Percentiles rank a stretch among this genome's conserved stretches.
Evolutionary conservation across 345 rosid genomes (phyloP).

Genomic region (Aegle marmelos): DNA sequence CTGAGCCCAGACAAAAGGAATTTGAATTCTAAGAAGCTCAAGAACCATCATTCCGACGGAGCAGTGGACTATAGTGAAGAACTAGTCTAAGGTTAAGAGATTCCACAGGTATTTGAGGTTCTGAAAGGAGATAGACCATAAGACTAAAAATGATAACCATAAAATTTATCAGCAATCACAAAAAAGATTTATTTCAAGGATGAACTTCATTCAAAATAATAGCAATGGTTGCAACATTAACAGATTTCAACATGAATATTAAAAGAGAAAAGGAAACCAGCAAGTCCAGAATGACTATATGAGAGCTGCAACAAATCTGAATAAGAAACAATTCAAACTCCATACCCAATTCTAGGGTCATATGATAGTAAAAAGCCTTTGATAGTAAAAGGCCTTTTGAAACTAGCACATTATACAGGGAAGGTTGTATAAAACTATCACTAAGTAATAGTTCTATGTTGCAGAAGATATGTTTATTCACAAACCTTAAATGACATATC

Average conservation of each 20-base stretch:
- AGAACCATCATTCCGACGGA: not conserved
- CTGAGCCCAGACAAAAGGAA: not conserved
- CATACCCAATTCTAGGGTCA: not conserved
- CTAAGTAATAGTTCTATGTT: not conserved
- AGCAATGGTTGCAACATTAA: not conserved
- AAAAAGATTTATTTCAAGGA: not conserved
- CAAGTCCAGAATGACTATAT: not conserved
- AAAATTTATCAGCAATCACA: not conserved
- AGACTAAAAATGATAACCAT: not conserved
- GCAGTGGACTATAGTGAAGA: not conserved
- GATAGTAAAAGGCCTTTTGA: not conserved
- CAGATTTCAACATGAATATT: not conserved
- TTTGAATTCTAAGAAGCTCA: not conserved
- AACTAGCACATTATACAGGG: not conserved
- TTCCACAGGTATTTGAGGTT: not conserved
- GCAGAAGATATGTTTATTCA: slow-evolving; percentile 13
- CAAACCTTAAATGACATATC: slow-evolving; percentile 69
- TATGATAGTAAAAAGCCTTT: not conserved
- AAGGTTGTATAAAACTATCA: not conserved
- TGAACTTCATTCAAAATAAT: slow-evolving; percentile 3
- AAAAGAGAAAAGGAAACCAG: not conserved
- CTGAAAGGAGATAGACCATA: not conserved
- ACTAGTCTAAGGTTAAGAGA: not conserved
- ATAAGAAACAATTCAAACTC: not conserved
- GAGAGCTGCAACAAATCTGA: not conserved